These are phyloP conservation scores for Eutrema japonicum DNA, from an alignment of 345 rosid species.

Conservation along the genomic window DNA sequence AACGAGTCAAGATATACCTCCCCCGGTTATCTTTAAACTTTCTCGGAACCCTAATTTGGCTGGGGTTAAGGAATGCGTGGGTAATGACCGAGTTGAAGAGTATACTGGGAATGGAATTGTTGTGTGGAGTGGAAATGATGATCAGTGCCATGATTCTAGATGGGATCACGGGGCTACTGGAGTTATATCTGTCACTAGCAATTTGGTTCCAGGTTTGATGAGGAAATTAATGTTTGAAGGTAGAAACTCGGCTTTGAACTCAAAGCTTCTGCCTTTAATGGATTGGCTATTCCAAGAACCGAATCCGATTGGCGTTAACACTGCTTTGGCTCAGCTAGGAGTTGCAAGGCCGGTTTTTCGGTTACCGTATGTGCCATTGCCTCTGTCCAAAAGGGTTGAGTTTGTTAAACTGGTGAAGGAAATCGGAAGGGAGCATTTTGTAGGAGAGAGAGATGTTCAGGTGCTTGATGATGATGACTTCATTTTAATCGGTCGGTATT, in stretches of 20 bases:
- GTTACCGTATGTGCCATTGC: constrained; percentile 80
- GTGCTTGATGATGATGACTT: constrained; percentile 81
- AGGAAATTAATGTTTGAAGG: constrained; percentile 68
- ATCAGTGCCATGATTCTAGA: constrained; percentile 83
- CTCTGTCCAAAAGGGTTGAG: constrained; percentile 61
- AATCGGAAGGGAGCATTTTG: constrained; percentile 75
- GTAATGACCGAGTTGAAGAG: constrained; percentile 65
- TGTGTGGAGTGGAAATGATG: constrained; percentile 91
- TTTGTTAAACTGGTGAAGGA: constrained; percentile 71
- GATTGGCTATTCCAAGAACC: constrained; percentile 82
- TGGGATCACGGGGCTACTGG: constrained; percentile 78
- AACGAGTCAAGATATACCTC: constrained; percentile 87
- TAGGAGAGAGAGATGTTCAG: constrained; percentile 73
- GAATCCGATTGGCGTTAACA: constrained; percentile 83
- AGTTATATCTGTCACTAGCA: constrained; percentile 79
- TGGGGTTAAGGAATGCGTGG: constrained; percentile 80
- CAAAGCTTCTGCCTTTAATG: constrained; percentile 71
- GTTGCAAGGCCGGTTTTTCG: constrained; percentile 80
- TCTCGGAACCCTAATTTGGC: constrained; percentile 70
- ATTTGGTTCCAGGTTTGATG: constrained; percentile 73
- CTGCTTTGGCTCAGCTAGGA: constrained; percentile 87
- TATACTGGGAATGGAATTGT: constrained; percentile 67
- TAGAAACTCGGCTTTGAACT: constrained; percentile 58
- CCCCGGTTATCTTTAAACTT: constrained; percentile 54
- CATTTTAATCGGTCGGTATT: constrained; percentile 68